Conservation (phyloP, 768 basidiomycete genomes). For the Mycena vitilis region DNA sequence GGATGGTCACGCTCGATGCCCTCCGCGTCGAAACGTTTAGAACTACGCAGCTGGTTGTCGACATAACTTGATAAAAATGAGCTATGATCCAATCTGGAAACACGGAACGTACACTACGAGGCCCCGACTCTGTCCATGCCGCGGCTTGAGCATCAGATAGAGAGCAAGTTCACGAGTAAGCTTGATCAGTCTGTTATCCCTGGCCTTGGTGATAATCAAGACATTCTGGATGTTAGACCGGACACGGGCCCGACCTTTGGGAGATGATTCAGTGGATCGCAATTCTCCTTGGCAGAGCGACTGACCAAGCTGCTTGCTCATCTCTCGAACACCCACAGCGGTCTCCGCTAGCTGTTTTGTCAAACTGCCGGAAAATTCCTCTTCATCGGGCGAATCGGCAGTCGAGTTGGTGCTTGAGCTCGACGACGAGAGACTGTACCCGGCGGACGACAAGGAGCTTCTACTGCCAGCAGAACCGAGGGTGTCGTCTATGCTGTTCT, state of each 20-base stretch:
- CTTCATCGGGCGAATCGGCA: constrained; percentile 59
- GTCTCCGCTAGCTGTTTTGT: constrained; percentile 97
- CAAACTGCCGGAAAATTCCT: constrained; percentile 79
- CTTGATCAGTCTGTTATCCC: constrained; percentile 96
- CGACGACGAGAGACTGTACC: constrained; percentile 35
- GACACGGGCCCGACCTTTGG: constrained; percentile 88
- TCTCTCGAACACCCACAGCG: constrained; percentile 95
- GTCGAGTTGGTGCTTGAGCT: constrained; percentile 42
- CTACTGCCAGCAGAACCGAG: constrained; percentile 25
- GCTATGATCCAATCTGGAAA: constrained; percentile 28
- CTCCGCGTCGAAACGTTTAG: constrained; percentile 93
- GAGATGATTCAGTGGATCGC: constrained; percentile 27
- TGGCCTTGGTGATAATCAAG: constrained; percentile 96
- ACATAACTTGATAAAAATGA: constrained; percentile 75
- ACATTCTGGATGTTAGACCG: constrained; percentile 92
- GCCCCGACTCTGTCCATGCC: constrained; percentile 73
- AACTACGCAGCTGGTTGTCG: constrained; percentile 88
- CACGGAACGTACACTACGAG: constrained; percentile 77
- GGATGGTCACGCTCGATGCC: constrained; percentile 90
- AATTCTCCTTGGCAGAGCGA: constrained; percentile 29
- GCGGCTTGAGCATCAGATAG: constrained; percentile 93
- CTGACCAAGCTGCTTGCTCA: constrained; percentile 97
- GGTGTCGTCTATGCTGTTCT: constrained; percentile 46
- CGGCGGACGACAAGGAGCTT: constrained; percentile 33
- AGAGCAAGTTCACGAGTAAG: constrained; percentile 94